A percentile compares a stretch with the other conserved stretches of the same genome.
These are phyloP conservation scores for Poronia punctata DNA, from an alignment of 495 filamentous ascomycete species.

Conservation along the genomic window DNA sequence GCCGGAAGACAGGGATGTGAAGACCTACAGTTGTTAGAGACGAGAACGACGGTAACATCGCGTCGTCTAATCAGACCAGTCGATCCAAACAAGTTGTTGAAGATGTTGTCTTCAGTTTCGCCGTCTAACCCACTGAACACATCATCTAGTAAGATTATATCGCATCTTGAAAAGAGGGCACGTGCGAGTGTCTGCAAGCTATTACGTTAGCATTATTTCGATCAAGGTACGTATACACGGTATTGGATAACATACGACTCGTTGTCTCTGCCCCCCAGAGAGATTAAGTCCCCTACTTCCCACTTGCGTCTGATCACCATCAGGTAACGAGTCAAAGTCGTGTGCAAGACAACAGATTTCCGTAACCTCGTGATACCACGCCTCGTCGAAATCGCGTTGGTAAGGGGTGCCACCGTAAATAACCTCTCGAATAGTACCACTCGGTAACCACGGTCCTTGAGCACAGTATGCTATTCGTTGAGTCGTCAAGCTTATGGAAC, in stretches of 20 bases:
- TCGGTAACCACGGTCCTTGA: conserved; percentile 31
- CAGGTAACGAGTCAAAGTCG: conserved; percentile 50
- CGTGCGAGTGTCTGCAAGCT: conserved; percentile 29
- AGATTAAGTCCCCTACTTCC: conserved; percentile 59
- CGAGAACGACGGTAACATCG: conserved; percentile 23
- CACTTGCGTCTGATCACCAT: conserved; percentile 52
- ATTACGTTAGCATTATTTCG: conserved; percentile 2
- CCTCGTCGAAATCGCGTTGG: conserved; percentile 28
- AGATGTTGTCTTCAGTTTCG: conserved; percentile 24
- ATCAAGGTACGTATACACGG: neutral
- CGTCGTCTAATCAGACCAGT: conserved; percentile 23
- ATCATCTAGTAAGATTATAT: conserved; percentile 29
- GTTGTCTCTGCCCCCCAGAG: conserved; percentile 61
- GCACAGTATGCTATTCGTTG: conserved; percentile 22
- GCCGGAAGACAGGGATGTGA: too few relatives aligned
- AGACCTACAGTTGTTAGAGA: conserved; percentile 28
- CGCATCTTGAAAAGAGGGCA: conserved; percentile 26
- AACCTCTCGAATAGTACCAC: conserved; percentile 32
- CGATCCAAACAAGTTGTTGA: conserved; percentile 23
- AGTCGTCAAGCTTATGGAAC: conserved; percentile 9
- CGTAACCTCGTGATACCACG: conserved; percentile 51
- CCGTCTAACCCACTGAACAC: conserved; percentile 29
- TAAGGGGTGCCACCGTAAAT: conserved; percentile 23
- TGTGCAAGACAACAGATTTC: conserved; percentile 51
- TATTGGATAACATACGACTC: conserved; percentile 33